Conservation (phyloP, 2,329 filamentous ascomycete genomes). For the Talaromyces verruculosus region DNA sequence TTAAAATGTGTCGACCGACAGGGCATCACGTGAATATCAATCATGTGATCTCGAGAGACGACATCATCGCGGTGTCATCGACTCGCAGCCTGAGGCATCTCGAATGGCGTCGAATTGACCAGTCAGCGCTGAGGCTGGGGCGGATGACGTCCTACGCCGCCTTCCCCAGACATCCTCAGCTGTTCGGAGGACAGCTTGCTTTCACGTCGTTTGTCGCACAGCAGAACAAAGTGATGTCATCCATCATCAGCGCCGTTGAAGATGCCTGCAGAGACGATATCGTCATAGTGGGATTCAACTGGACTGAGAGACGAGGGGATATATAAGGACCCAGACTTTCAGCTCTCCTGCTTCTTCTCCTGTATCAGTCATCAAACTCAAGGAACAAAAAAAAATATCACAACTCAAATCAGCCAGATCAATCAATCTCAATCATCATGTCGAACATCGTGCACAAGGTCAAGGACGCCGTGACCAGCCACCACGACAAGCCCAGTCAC, state of each 20-base stretch:
- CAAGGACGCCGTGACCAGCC: constrained; percentile 20
- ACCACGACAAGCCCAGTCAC: constrained; percentile 20
- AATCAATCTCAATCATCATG: constrained; percentile 16
- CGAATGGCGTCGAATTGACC: not conserved
- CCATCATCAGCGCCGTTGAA: not conserved
- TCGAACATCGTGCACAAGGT: constrained; percentile 21
- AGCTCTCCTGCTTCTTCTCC: not conserved
- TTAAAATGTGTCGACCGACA: too few relatives aligned
- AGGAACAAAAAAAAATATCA: not conserved
- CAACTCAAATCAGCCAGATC: not conserved
- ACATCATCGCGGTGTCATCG: constrained; percentile 1
- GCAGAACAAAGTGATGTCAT: not conserved
- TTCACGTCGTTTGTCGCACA: not conserved
- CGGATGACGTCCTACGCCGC: not conserved
- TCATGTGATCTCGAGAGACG: not conserved
- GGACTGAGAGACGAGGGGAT: not conserved
- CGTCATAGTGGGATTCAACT: not conserved
- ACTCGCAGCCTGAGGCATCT: not conserved
- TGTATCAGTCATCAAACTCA: not conserved
- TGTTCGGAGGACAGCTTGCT: not conserved
- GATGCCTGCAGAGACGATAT: not conserved
- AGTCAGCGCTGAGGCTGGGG: not conserved
- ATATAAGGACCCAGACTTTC: not conserved
- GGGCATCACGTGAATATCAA: not conserved
- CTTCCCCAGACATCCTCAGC: not conserved